phyloP scores from a whole-genome alignment of 176 grass and related monocot species.

The Bromus sterilis region DNA sequence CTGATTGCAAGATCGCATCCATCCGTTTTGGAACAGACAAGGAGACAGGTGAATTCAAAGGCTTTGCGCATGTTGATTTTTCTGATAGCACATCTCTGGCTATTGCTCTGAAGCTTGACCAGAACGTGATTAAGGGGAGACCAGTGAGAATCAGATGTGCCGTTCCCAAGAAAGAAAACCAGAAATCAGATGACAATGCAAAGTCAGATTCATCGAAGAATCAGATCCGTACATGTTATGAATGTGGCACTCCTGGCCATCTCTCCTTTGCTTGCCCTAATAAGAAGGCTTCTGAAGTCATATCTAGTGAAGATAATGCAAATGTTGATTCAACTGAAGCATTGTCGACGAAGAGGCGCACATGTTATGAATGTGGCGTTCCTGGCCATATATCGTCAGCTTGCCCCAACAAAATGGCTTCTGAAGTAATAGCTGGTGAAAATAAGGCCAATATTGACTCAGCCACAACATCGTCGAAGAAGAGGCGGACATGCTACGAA shows the following conservation, averaged over 20 bases:
- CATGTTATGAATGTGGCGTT: constrained; percentile 52
- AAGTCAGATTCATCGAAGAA: constrained; percentile 20
- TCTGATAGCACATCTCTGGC: constrained; percentile 43
- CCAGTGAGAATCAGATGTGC: constrained; percentile 78
- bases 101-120: constrained; percentile 72
- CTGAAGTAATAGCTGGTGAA: constrained; percentile 26
- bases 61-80: constrained; percentile 78
- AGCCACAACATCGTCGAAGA: constrained; percentile 36
- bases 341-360: constrained; percentile 55
- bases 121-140: constrained; percentile 59
- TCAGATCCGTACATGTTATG: constrained; percentile 49
- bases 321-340: constrained; percentile 21
- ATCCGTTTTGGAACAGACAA: constrained; percentile 82
- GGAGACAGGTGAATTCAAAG: constrained; percentile 79
- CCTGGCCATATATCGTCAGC: constrained; percentile 70
- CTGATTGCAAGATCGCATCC: constrained; percentile 69
- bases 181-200: constrained; percentile 20
- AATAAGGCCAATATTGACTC: constrained; percentile 21
- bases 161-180: constrained; percentile 45
- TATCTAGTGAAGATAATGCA: constrained; percentile 23
- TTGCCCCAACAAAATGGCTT: constrained; percentile 53
- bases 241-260: constrained; percentile 64
- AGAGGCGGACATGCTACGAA: constrained; percentile 62
- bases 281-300: constrained; percentile 35
- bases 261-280: constrained; percentile 65